phyloP scores from a whole-genome alignment of 768 basidiomycete species.

The Butyriboletus loyo region DNA sequence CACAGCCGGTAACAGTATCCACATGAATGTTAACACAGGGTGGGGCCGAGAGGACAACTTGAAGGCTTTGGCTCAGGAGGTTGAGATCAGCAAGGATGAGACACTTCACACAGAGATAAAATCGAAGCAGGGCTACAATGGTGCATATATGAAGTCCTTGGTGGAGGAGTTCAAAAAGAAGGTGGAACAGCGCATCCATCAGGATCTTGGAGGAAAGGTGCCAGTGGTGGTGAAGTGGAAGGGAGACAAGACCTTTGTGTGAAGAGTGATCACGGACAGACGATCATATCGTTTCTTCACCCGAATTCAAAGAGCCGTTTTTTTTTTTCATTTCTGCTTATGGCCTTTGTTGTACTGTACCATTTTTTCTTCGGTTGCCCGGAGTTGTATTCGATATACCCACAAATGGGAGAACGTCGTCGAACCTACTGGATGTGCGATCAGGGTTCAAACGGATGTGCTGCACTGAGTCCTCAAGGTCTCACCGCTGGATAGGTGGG shows the following conservation, averaged over 20 bases:
- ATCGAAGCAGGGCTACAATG: conserved; percentile 2
- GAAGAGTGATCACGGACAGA: neutral
- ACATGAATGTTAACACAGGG: neutral
- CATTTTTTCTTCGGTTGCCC: neutral
- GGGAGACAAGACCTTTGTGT: conserved; percentile 8
- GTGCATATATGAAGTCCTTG: neutral
- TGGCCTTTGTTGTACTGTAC: neutral
- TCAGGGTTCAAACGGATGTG: no score
- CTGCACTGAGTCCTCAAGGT: no score
- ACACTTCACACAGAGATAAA: neutral
- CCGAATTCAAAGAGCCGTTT: neutral
- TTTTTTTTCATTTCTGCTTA: neutral
- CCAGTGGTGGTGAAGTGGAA: conserved; percentile 3
- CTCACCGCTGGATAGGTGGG: no score
- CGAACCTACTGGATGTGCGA: no score
- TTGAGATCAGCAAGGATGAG: neutral
- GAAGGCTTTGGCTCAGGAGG: conserved; percentile 1
- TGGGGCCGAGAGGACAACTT: conserved; percentile 4
- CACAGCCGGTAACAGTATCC: conserved; percentile 9
- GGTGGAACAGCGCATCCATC: neutral
- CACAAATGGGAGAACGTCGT: no score
- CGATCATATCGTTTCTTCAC: no score
- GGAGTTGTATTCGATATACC: neutral
- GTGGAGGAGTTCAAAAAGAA: neutral
- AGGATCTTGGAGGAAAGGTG: conserved; percentile 1